A percentile compares a stretch with the other conserved stretches of the same genome.
phyloP scores from a whole-genome alignment of 805 yeast genomes.

The Kazachstania africana region DNA sequence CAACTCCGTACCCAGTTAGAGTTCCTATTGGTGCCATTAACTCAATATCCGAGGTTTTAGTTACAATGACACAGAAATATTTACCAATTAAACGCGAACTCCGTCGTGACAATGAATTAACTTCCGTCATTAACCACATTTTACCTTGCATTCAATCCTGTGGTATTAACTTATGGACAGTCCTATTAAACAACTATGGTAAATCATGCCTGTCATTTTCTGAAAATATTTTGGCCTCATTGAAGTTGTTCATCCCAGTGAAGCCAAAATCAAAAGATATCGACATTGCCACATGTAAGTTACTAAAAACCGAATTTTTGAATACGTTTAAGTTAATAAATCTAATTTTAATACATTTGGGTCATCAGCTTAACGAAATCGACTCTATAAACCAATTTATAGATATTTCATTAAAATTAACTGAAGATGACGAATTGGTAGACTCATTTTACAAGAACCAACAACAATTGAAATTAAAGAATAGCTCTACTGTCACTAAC shows the following conservation, averaged over 20 bases:
- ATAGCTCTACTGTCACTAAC: conserved; percentile 2
- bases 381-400: conserved; percentile 43
- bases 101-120: conserved; percentile 42
- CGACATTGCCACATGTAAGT: conserved; percentile 27
- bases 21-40: conserved; percentile 55
- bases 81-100: conserved; percentile 44
- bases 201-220: conserved; percentile 36
- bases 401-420: conserved; percentile 40
- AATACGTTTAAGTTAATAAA: conserved; percentile 13
- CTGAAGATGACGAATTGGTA: conserved; percentile 25
- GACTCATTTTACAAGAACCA: conserved; percentile 13
- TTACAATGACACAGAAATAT: conserved; percentile 44
- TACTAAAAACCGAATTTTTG: conserved; percentile 14
- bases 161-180: conserved; percentile 34
- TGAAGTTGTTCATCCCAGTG: conserved; percentile 53
- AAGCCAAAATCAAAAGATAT: conserved; percentile 28
- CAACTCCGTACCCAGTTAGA: conserved; percentile 43
- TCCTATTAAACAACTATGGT: conserved; percentile 19
- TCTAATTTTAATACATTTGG: conserved; percentile 18
- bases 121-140: conserved; percentile 32
- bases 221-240: conserved; percentile 36
- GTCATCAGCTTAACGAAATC: conserved; percentile 35
- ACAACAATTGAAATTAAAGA: conserved; percentile 8
- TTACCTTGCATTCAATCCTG: conserved; percentile 33
- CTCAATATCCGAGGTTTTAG: conserved; percentile 39